Percentiles rank a stretch among this genome's conserved stretches.
phyloP scores from a whole-genome alignment of 2,329 filamentous ascomycete genomes.

The Penicillium janthinellum region DNA sequence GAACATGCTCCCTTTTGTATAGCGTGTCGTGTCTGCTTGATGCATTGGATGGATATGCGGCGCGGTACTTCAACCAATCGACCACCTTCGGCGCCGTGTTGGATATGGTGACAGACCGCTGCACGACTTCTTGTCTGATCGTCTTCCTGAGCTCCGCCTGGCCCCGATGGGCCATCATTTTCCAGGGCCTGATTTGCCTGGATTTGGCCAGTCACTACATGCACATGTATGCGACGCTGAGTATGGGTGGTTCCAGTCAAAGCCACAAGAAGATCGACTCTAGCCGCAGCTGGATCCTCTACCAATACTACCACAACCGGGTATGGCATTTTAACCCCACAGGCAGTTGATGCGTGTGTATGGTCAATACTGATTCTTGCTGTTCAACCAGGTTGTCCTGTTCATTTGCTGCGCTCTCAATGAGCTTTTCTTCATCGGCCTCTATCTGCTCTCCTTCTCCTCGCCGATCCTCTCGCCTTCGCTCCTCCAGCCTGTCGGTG shows the following conservation, averaged over 20 bases:
- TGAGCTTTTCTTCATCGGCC: constrained; percentile 95
- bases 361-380: constrained; percentile 2
- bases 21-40: constrained; percentile 93
- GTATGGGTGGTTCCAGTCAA: constrained; percentile 75
- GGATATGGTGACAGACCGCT: constrained; percentile 98
- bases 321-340: constrained; percentile 51
- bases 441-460: constrained; percentile 97
- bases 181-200: constrained; percentile 88
- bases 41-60: constrained; percentile 92
- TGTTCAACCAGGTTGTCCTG: constrained; percentile 70
- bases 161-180: constrained; percentile 89
- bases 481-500: constrained; percentile 66
- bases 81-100: constrained; percentile 95
- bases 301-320: constrained; percentile 97
- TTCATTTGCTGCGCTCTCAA: constrained; percentile 90
- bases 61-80: constrained; percentile 81
- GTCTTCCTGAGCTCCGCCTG: constrained; percentile 95
- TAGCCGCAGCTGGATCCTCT: constrained; percentile 83
- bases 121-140: constrained; percentile 91
- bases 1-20: constrained; percentile 84
- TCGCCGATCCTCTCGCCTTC: constrained; percentile 86
- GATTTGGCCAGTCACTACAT: constrained; percentile 97
- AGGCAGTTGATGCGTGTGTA: neutral
- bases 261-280: constrained; percentile 95
- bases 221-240: constrained; percentile 96